phyloP scores from a whole-genome alignment of 768 basidiomycete genomes.

The Cystofilobasidium bisporidii region DNA sequence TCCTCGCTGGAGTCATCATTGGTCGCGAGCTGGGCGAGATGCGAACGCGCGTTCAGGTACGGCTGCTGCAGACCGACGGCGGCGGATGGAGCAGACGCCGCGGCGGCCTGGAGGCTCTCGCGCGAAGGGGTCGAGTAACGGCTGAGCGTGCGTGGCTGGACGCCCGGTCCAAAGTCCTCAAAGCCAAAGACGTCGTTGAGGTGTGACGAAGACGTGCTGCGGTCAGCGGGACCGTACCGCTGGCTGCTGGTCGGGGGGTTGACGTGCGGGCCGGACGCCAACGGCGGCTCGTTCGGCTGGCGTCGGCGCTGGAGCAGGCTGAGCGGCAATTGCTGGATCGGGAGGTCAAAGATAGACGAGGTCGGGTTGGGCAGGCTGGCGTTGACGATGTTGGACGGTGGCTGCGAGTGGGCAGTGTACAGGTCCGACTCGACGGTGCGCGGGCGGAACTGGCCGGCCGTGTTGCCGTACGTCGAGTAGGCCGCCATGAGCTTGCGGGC shows the following conservation, averaged over 20 bases:
- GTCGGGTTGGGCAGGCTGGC: constrained; percentile 1
- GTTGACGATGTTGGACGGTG: constrained; percentile 10
- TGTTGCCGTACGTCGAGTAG: not conserved
- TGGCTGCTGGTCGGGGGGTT: not conserved
- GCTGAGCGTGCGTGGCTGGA: constrained; percentile 3
- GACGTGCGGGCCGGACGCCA: no score
- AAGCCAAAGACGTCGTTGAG: constrained; percentile 37
- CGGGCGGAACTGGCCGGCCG: constrained; percentile 11
- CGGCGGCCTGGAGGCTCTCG: constrained; percentile 5
- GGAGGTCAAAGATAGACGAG: constrained; percentile 20
- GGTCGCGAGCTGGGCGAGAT: constrained; percentile 26
- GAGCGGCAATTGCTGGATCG: constrained; percentile 20
- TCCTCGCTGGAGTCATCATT: constrained; percentile 33
- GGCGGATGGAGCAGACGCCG: not conserved
- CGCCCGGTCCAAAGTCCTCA: constrained; percentile 39
- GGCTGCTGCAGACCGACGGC: not conserved
- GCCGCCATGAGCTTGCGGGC: not conserved
- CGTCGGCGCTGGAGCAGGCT: constrained; percentile 18
- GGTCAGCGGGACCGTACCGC: constrained; percentile 3
- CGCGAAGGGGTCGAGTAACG: not conserved
- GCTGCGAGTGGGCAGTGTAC: constrained; percentile 7
- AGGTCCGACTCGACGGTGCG: constrained; percentile 23
- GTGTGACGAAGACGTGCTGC: constrained; percentile 11
- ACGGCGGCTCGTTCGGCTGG: constrained; percentile 11
- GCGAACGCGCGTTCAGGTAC: not conserved